Percentiles rank a stretch among this genome's conserved stretches.
Evolutionary conservation across 352 stramenopile species (phyloP).

Genomic region (Phytophthora pinifolia): DNA sequence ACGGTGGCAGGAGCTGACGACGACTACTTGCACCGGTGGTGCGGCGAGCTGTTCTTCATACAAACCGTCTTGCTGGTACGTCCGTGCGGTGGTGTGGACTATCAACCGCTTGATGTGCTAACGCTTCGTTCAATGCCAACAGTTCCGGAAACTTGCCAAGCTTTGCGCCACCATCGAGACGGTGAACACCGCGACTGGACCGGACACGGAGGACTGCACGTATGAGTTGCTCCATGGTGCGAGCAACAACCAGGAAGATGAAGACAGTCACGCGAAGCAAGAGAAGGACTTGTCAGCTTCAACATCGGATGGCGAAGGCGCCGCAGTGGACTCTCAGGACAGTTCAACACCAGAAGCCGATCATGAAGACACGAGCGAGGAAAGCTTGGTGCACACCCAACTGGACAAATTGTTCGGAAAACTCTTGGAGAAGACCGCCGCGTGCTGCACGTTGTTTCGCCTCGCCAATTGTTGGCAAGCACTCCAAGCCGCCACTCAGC

Average conservation of each 20-base stretch:
- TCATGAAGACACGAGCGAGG: not conserved
- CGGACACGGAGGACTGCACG: conserved; percentile 38
- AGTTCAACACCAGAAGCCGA: not conserved
- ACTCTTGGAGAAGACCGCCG: conserved; percentile 44
- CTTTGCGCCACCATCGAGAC: conserved; percentile 10
- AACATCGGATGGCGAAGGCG: not conserved
- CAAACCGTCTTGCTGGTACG: conserved; percentile 50
- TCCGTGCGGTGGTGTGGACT: not conserved
- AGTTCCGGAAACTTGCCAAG: conserved; percentile 41
- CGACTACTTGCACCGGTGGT: conserved; percentile 57
- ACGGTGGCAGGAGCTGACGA: conserved; percentile 34
- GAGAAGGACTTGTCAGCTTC: not conserved
- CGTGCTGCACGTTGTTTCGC: conserved; percentile 47
- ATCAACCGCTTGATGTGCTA: not conserved
- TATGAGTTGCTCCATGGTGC: conserved; percentile 34
- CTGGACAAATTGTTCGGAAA: conserved; percentile 26
- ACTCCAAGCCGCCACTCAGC: conserved; percentile 52
- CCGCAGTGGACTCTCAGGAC: not conserved
- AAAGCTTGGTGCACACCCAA: conserved; percentile 5
- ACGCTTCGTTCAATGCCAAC: conserved; percentile 4
- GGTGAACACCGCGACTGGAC: conserved; percentile 32
- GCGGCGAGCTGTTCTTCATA: conserved; percentile 63
- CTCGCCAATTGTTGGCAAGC: conserved; percentile 51
- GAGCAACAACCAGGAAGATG: conserved; percentile 1
- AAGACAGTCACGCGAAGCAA: not conserved